phyloP scores from a whole-genome alignment of 1,284 basidiomycete species.

The Ceratobasidium sp. region DNA sequence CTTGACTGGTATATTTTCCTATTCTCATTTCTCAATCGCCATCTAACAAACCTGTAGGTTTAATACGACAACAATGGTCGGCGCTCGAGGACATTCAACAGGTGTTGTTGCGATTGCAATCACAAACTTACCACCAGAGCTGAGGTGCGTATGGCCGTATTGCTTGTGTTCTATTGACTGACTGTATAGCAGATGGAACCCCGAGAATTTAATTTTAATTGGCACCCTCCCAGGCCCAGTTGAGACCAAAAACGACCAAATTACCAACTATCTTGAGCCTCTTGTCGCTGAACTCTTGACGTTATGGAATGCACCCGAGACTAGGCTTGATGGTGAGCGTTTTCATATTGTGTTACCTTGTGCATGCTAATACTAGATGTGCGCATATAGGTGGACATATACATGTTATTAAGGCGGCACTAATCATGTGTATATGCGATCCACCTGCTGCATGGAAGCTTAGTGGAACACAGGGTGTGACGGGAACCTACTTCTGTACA shows the following conservation, averaged over 20 bases:
- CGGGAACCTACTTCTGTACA: constrained; percentile 26
- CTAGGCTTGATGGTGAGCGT: background rate
- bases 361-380: no score
- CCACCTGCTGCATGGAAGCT: constrained; percentile 36
- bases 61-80: constrained; percentile 21
- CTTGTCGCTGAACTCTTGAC: constrained; percentile 12
- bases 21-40: no score
- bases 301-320: constrained; percentile 23
- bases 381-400: background rate
- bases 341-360: no score
- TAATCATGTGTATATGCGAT: constrained; percentile 34
- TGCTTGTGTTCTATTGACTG: background rate
- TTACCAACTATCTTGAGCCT: constrained; percentile 26
- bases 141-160: constrained; percentile 13
- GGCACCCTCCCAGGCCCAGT: constrained; percentile 26
- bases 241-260: constrained; percentile 26
- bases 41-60: constrained; percentile 10
- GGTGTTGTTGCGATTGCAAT: constrained; percentile 24
- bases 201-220: constrained; percentile 32
- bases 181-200: constrained; percentile 12
- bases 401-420: constrained; percentile 6
- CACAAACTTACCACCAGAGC: constrained; percentile 36
- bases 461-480: constrained; percentile 9
- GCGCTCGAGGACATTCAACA: constrained; percentile 14
- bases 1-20: constrained; percentile 29